These are phyloP conservation scores for Cordia subcordata DNA, from an alignment of 257 asterid genomes.

Conservation along the genomic window DNA sequence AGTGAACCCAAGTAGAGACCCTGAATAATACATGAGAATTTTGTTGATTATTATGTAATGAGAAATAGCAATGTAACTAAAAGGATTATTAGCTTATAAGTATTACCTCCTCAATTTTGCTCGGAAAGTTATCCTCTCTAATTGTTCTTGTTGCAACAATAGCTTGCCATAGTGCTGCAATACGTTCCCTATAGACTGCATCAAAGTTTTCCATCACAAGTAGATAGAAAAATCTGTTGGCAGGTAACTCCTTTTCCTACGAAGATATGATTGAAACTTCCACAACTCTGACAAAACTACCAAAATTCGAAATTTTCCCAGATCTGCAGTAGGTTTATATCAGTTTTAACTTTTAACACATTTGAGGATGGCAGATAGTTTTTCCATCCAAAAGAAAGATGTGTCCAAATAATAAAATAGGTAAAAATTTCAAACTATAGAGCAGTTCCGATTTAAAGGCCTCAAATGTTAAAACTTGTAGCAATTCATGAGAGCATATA, in stretches of 20 bases:
- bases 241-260: slow-evolving; percentile 32
- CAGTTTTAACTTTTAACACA: not conserved
- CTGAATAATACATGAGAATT: slow-evolving; percentile 31
- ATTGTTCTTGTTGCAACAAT: slow-evolving; percentile 30
- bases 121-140: slow-evolving; percentile 51
- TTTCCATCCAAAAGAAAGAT: no score
- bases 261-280: slow-evolving; percentile 9
- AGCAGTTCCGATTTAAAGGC: no score
- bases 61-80: no score
- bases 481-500: no score
- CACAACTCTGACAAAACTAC: not conserved
- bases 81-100: not conserved
- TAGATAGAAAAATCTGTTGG: slow-evolving; percentile 23
- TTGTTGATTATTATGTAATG: not conserved
- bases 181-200: slow-evolving; percentile 24
- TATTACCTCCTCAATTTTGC: slow-evolving; percentile 76
- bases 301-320: not conserved
- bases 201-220: slow-evolving; percentile 34
- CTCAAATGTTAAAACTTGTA: no score
- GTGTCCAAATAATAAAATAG: no score
- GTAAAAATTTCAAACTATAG: no score
- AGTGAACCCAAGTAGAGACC: slow-evolving; percentile 90
- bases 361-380: no score
- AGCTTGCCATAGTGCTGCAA: slow-evolving; percentile 47
- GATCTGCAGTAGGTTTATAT: not conserved